phyloP scores from a whole-genome alignment of 2,329 filamentous ascomycete species.

The Cercospora sp. region DNA sequence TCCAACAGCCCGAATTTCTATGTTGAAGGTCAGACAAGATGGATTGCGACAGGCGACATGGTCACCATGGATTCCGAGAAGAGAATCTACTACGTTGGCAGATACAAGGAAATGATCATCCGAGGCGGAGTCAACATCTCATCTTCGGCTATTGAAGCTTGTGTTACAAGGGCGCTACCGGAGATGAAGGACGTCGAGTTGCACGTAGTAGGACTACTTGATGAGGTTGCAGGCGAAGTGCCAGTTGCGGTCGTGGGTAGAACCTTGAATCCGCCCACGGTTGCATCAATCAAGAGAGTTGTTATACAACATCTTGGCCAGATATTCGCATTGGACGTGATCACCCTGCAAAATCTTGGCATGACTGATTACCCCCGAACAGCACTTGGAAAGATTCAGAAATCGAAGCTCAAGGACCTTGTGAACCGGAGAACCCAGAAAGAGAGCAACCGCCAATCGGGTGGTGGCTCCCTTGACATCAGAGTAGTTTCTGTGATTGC shows the following conservation, averaged over 20 bases:
- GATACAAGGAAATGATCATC: constrained; percentile 28
- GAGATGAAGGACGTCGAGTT: background rate
- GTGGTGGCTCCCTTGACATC: background rate
- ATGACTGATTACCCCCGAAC: constrained; percentile 23
- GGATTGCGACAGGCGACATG: constrained; percentile 24
- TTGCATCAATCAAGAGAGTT: constrained; percentile 2
- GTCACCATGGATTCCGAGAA: constrained; percentile 20
- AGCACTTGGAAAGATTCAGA: constrained; percentile 21
- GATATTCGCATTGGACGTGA: constrained; percentile 8
- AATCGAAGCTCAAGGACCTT: constrained; percentile 13
- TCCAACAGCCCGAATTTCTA: constrained; percentile 12
- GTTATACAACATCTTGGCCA: constrained; percentile 12
- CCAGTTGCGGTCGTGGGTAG: constrained; percentile 20
- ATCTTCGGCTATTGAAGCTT: constrained; percentile 21
- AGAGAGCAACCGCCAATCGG: background rate
- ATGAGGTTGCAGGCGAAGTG: constrained; percentile 24
- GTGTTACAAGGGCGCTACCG: background rate
- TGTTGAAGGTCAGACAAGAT: constrained; percentile 10
- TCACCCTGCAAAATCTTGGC: constrained; percentile 13
- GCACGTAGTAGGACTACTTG: constrained; percentile 21
- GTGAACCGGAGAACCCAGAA: background rate
- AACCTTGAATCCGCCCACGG: background rate
- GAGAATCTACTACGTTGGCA: constrained; percentile 11
- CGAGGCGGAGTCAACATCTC: constrained; percentile 24
- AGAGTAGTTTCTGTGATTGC: background rate